A percentile compares a stretch with the other conserved stretches of the same genome.
Evolutionary conservation across 169 alveolate genomes (phyloP).

Genomic region (Plasmodium adleri): DNA sequence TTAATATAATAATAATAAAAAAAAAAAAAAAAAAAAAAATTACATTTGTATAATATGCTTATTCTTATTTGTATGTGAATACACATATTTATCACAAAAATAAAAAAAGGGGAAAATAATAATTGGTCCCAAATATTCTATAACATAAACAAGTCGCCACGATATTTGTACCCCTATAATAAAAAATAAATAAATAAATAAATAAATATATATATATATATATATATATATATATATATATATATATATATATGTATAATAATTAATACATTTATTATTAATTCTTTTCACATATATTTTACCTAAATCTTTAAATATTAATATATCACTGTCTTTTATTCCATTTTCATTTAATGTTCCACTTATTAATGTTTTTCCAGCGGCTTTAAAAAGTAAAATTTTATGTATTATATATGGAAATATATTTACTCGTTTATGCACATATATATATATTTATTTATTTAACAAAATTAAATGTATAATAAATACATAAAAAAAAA

Average conservation of each 20-base stretch:
- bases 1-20: not conserved
- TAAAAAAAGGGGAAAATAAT: conserved; percentile 94
- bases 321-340: conserved; percentile 83
- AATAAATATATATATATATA: not conserved
- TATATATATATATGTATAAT: too few relatives aligned
- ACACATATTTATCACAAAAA: conserved; percentile 87
- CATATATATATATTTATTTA: conserved; percentile 26
- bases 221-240: too few relatives aligned
- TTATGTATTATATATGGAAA: not conserved
- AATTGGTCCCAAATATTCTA: conserved; percentile 98
- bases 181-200: conserved; percentile 17
- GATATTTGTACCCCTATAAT: conserved; percentile 95
- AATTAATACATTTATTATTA: too few relatives aligned
- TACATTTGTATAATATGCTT: conserved; percentile 75
- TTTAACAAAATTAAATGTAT: conserved; percentile 41
- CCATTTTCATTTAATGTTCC: conserved; percentile 77
- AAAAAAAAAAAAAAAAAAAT: conserved; percentile 18
- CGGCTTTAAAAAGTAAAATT: conserved; percentile 31
- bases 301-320: conserved; percentile 88
- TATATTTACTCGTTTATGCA: not conserved
- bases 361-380: conserved; percentile 60
- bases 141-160: conserved; percentile 96
- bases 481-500: not conserved
- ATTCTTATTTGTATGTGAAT: conserved; percentile 82
- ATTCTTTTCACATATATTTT: not conserved